Evolutionary conservation across 2,329 filamentous ascomycete genomes (phyloP).

Genomic region (Elsinoe necatrix): DNA sequence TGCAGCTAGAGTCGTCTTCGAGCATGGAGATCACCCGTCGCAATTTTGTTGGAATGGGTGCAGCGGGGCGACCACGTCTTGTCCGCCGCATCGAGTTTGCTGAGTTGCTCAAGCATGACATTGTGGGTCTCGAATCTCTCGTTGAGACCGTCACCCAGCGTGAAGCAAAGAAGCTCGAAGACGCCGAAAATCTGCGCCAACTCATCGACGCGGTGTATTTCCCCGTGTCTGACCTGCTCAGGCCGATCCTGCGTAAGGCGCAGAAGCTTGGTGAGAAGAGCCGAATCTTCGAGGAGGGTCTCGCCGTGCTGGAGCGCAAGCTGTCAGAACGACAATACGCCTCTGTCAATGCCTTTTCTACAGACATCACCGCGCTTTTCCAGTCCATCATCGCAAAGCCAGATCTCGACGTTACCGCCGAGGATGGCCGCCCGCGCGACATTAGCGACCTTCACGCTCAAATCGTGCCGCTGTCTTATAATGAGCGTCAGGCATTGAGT

Average conservation of each 20-base stretch:
- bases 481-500: conserved; percentile 35
- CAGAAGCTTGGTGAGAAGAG: conserved; percentile 57
- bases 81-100: conserved; percentile 83
- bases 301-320: conserved; percentile 45
- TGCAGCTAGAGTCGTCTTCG: conserved; percentile 93
- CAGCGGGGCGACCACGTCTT: conserved; percentile 67
- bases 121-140: conserved; percentile 65
- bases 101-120: conserved; percentile 62
- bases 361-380: conserved; percentile 50
- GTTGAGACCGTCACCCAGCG: conserved; percentile 64
- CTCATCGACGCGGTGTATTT: conserved; percentile 90
- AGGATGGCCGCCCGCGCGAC: conserved; percentile 25
- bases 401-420: conserved; percentile 28
- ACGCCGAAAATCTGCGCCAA: conserved; percentile 64
- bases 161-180: conserved; percentile 68
- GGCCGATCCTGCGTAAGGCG: conserved; percentile 71
- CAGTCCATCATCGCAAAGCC: conserved; percentile 44
- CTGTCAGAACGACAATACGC: conserved; percentile 51
- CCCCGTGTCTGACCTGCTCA: conserved; percentile 68
- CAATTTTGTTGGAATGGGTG: conserved; percentile 93
- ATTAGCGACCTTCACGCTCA: conserved; percentile 36
- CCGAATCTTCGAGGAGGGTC: conserved; percentile 45
- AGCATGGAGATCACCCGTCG: conserved; percentile 94
- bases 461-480: conserved; percentile 30
- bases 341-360: conserved; percentile 52